Base-by-base conservation (phyloP, 108 stramenopile species). In the Cyclotella distinguenda region DNA sequence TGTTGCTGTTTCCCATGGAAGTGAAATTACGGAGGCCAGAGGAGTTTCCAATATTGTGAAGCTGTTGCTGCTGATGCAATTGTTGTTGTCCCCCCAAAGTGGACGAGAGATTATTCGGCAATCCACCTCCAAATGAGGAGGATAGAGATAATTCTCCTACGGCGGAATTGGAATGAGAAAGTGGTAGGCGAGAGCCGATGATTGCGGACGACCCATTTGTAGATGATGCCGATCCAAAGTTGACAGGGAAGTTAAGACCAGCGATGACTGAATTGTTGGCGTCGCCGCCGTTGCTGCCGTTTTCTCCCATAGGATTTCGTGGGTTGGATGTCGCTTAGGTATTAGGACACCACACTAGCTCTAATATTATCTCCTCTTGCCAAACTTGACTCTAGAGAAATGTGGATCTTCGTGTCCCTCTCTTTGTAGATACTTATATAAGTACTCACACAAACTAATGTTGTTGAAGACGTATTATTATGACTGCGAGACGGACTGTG, bases 141-240 rank as follows among this genome's bases (percentile, higher is more conserved):
- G 34, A 36, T 1, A 40, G n/a, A 5, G 31, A 32, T 31, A 33
- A 31, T 32, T 53, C 51, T 9, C 51, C 51, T 12, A 12, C 12
- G 12, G 38, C 8, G 12, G 12, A 10, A 12, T 12, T 12, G 38
- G 10, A 10, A 12, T 12, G 10, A 12, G 31, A 16, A 5, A 40
- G 23, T 0, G 58, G 5, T 38, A 59, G 58, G 27, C 27, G 40
- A 5, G 58, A 43, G 58, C 58, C 40, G 40, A 59, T 59, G 11
- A 43, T 42, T 23, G 21, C 22, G 18, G 34, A 31, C 11, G 51
- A 30, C 1, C 22, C 36, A 35, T n/a, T 32, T 1, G 10, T 21
- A 12, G 40, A n/a, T 16, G 58, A 59, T 3, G 42, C 58, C 38
- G 58, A 59, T 59, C 58, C 40, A 15, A 59, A 59, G 58, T 43